Evolutionary conservation across 352 stramenopile species (phyloP), one percentile per base, ranked within the genome.

Genomic region (Phytophthora pisi): DNA sequence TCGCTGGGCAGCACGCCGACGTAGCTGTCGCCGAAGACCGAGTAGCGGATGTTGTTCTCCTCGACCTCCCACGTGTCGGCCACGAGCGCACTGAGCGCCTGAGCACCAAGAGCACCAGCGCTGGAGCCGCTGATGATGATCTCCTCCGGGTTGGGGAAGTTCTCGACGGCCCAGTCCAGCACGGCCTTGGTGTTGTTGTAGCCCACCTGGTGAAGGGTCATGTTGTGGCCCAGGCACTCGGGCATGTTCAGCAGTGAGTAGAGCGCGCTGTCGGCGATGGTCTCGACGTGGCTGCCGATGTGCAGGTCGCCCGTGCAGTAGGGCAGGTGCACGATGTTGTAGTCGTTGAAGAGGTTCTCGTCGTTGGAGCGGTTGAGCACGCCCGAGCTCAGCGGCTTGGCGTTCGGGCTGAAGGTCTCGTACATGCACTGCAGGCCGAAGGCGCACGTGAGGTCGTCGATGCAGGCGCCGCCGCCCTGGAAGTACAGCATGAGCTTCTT

Each of bases 221-320:
- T 81, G 61, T 86, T 88, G 60, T 87, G 75, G 15, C 73, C 74
- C 28, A 77, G 46, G 31, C 79, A 92, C 40, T 74, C 61, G 20
- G 66, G 54, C 61, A 68, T 71, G 43, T 71, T 56, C 2, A 92
- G 70, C 24, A 92, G 38, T 5, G 56, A 46, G 42, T 84, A 82
- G 11, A 89, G 31, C 2, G 49, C 28, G 24, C 64, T 78, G 56
- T 85, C 76, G 0, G 23, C 55, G 43, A 75, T 67, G 26, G 50
- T 51, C 23, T 75, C 50, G 7, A 78, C 46, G 26, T 65, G 51
- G 64, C 70, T 84, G 51, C 84, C 84, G 7, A 92, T 46, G 65
- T 92, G 82, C 52, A 92, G 61, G 66, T 91, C 84, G 30, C 84
- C 84, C 45, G 84, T 91, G 72, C 84, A 92, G 69, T 92, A 92